Evolutionary conservation across 306 rosid genomes (phyloP).

Genomic region (Casuarina equisetifolia): DNA sequence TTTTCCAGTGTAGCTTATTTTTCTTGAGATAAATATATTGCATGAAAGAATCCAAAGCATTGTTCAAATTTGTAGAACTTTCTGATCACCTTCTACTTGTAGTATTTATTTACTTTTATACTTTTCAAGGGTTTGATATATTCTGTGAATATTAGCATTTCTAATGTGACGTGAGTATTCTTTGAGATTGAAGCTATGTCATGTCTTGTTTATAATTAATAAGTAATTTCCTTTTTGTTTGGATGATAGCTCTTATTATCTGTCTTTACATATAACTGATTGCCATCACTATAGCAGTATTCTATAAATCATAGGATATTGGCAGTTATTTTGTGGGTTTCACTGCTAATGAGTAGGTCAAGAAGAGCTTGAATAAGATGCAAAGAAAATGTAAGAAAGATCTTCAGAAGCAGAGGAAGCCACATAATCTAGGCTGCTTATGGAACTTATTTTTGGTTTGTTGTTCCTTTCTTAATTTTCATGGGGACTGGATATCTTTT

Average conservation of each 20-base stretch:
- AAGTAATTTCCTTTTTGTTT: too few relatives aligned
- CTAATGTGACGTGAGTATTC: background rate
- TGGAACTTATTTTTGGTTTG: background rate
- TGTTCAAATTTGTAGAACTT: background rate
- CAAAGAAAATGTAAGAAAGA: background rate
- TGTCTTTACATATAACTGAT: too few relatives aligned
- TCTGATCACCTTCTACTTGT: background rate
- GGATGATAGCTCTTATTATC: too few relatives aligned
- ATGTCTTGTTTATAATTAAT: too few relatives aligned
- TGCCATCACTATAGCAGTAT: too few relatives aligned
- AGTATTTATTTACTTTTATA: background rate
- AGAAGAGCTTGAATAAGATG: background rate
- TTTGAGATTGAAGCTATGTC: background rate
- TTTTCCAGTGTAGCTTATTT: background rate
- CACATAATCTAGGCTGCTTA: background rate
- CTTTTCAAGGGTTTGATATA: background rate
- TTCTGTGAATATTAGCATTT: background rate
- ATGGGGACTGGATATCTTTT: background rate
- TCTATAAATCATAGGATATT: too few relatives aligned
- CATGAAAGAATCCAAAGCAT: background rate
- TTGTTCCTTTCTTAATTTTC: background rate
- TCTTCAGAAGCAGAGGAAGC: background rate
- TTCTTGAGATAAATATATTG: background rate
- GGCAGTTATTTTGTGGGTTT: too few relatives aligned
- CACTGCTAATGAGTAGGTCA: too few relatives aligned